Evolutionary conservation across 2,329 filamentous ascomycete species (phyloP).

Genomic region (Colletotrichum sp.): DNA sequence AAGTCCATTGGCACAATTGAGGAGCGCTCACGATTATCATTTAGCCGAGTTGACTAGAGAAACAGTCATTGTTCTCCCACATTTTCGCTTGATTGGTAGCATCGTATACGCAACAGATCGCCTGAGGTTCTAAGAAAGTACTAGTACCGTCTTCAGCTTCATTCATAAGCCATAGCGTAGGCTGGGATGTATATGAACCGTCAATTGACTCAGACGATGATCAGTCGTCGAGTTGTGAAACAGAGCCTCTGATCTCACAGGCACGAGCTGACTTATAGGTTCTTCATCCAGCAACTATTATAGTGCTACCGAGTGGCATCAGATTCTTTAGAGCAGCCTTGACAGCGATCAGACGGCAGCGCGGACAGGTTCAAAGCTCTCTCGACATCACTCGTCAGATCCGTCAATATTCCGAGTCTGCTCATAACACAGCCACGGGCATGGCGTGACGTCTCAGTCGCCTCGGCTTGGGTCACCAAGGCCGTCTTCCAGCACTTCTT

Average conservation of each 20-base stretch:
- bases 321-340: background rate
- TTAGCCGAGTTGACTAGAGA: background rate
- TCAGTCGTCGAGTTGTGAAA: background rate
- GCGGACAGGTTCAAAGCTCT: no score
- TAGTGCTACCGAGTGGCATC: background rate
- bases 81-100: background rate
- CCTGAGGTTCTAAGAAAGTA: fast-evolving
- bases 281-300: background rate
- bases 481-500: background rate
- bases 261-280: background rate
- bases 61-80: background rate
- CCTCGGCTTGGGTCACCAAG: background rate
- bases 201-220: background rate
- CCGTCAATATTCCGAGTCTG: background rate
- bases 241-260: background rate
- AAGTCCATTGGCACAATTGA: background rate
- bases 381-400: background rate
- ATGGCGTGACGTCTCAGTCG: background rate
- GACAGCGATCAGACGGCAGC: background rate
- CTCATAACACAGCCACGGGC: background rate
- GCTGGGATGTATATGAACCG: background rate
- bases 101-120: background rate
- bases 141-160: background rate
- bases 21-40: background rate
- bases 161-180: background rate